Conservation (phyloP, 345 rosid species). For the Salix exigua region DNA sequence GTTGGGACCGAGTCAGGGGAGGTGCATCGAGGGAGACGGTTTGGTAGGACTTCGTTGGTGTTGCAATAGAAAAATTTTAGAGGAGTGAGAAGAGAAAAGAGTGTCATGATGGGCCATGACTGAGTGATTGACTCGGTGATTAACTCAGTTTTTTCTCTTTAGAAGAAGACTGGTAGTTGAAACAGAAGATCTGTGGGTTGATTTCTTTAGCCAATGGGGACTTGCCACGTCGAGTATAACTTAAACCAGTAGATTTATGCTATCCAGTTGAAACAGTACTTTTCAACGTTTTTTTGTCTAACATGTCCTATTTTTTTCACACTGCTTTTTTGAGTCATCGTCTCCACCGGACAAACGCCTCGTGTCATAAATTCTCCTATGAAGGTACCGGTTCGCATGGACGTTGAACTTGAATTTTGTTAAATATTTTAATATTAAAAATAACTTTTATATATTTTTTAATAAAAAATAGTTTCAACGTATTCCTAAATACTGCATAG, state of each 20-base stretch:
- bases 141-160: background rate
- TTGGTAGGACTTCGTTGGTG: background rate
- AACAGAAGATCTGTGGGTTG: background rate
- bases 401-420: too few relatives aligned
- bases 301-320: too few relatives aligned
- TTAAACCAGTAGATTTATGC: too few relatives aligned
- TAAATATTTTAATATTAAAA: too few relatives aligned
- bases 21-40: conserved; percentile 4
- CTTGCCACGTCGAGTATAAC: background rate
- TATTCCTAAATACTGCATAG: too few relatives aligned
- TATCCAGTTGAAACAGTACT: background rate
- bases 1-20: conserved; percentile 15
- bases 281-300: too few relatives aligned
- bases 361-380: too few relatives aligned
- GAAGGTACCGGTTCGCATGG: too few relatives aligned
- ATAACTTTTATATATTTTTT: too few relatives aligned
- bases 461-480: too few relatives aligned
- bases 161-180: conserved; percentile 37
- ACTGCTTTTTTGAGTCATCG: too few relatives aligned
- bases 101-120: background rate
- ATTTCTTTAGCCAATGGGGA: background rate
- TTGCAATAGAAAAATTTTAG: conserved; percentile 7
- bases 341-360: too few relatives aligned
- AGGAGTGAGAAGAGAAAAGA: background rate
- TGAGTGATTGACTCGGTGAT: conserved; percentile 9